Base-by-base conservation (phyloP, 257 asterid genomes). In the Datura wrightii region DNA sequence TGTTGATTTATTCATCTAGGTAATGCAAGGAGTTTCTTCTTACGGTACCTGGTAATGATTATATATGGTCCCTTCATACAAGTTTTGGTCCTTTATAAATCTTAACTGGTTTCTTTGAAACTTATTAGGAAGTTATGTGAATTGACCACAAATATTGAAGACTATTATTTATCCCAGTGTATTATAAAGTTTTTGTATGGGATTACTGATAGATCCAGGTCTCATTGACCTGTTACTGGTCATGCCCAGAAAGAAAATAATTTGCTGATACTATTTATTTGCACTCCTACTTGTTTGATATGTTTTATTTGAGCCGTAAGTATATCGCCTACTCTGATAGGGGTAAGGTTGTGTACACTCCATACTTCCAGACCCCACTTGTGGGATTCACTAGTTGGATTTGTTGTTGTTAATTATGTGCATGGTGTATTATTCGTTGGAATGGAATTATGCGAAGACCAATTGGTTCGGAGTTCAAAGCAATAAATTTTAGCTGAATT, bases 151-250 rank as follows among this genome's bases (percentile, higher is more conserved):
- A 31, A 31, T 36, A 31, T 24, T 76, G 41, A 24, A 74, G 19
- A 76, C 59, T 48, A 44, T 50, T 50, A 31, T 31, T 52, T 13
- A 52, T 31, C 63, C 82, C 60, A 76, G 44, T 76, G 46, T 76
- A 50, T 31, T 52, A 31, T 52, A 24, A 76, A 52, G 15, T 14
- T 71, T 71, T 44, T 50, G 15, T 24, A 2, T 50, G 82, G 63
- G 63, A 50, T 50, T 52, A 76, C 46, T 50, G 63, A 52, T 31
- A 31, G 15, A 62, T 76, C 62, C 41, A 24, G 42, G 82, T 76
- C 44, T 48, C 44, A 76, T 76, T 76, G 44, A 46, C 56, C 58
- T 72, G 56, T 42, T 41, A 70, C 53, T 70, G 18, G 79, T 9
- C 79, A 70, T 2, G 15, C 55, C 79, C 36, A 70, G 79, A 70